Evolutionary conservation across 73 alveolate species (phyloP).

Genomic region (Paramecium sonneborni): DNA sequence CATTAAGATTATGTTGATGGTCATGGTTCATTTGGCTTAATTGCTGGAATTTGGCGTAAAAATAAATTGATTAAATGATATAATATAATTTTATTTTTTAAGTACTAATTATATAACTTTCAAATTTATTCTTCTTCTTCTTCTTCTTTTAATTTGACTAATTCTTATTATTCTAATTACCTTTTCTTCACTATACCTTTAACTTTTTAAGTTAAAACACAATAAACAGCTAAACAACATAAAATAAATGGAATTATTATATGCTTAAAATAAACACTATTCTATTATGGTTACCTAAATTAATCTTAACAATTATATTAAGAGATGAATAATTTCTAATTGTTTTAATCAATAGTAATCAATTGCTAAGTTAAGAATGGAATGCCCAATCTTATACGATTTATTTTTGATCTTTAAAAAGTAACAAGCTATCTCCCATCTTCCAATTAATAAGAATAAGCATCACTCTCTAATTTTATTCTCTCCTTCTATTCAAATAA

Average conservation of each 20-base stretch:
- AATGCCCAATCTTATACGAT: neutral
- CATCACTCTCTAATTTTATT: neutral
- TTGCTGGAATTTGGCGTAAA: slow-evolving; percentile 4
- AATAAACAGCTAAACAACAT: neutral
- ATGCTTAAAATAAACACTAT: neutral
- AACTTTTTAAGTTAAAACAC: neutral
- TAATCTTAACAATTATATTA: neutral
- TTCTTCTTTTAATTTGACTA: neutral
- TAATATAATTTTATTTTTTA: neutral
- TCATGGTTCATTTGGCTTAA: slow-evolving; percentile 23
- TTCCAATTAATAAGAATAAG: neutral
- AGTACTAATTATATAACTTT: neutral
- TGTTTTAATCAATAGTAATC: neutral
- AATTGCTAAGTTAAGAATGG: neutral
- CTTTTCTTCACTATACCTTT: neutral
- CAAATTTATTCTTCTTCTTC: neutral
- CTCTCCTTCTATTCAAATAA: neutral
- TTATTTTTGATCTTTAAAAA: neutral
- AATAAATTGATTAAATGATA: slow-evolving; percentile 20
- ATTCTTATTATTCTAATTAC: neutral
- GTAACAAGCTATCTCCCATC: neutral
- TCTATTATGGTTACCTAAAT: neutral
- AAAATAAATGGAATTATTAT: neutral
- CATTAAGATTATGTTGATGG: slow-evolving; percentile 59
- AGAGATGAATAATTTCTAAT: neutral